Evolutionary conservation across 352 stramenopile genomes (phyloP).

Genomic region (Phytopythium delawarense): DNA sequence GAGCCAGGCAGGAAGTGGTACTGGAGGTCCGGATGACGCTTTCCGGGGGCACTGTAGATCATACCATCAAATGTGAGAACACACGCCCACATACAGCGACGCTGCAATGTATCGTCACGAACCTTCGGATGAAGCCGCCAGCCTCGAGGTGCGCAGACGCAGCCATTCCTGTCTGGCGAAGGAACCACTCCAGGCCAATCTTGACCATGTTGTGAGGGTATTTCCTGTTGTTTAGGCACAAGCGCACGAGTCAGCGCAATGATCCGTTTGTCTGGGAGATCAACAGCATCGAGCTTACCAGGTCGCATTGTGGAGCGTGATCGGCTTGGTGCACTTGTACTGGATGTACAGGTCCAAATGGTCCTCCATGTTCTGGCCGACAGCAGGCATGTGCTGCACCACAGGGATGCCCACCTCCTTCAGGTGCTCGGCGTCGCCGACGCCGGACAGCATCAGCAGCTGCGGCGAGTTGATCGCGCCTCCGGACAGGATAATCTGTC

Average conservation of each 20-base stretch:
- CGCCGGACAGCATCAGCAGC: conserved; percentile 85
- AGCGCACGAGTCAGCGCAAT: not conserved
- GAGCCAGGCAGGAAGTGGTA: conserved; percentile 89
- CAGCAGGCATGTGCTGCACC: conserved; percentile 70
- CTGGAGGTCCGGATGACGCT: conserved; percentile 85
- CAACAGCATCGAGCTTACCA: conserved; percentile 25
- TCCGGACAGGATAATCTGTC: conserved; percentile 74
- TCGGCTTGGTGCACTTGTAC: conserved; percentile 86
- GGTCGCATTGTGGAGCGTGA: conserved; percentile 88
- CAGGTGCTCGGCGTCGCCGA: conserved; percentile 72
- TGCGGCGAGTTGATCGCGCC: conserved; percentile 89
- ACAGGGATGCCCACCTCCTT: conserved; percentile 71
- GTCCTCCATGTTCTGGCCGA: conserved; percentile 88
- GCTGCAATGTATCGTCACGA: conserved; percentile 1
- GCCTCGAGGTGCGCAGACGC: conserved; percentile 81
- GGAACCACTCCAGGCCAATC: conserved; percentile 86
- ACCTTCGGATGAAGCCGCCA: conserved; percentile 83
- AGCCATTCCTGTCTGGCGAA: conserved; percentile 61
- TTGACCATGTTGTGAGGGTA: conserved; percentile 86
- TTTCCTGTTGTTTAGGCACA: conserved; percentile 25
- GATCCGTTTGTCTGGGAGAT: too few species aligned
- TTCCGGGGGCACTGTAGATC: conserved; percentile 43
- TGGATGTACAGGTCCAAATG: conserved; percentile 88
- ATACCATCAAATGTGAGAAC: conserved; percentile 6
- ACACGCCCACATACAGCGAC: not conserved